Evolutionary conservation across 768 basidiomycete genomes (phyloP), one percentile per base, ranked within the genome.

Genomic region (Tubosaeta sp.): DNA sequence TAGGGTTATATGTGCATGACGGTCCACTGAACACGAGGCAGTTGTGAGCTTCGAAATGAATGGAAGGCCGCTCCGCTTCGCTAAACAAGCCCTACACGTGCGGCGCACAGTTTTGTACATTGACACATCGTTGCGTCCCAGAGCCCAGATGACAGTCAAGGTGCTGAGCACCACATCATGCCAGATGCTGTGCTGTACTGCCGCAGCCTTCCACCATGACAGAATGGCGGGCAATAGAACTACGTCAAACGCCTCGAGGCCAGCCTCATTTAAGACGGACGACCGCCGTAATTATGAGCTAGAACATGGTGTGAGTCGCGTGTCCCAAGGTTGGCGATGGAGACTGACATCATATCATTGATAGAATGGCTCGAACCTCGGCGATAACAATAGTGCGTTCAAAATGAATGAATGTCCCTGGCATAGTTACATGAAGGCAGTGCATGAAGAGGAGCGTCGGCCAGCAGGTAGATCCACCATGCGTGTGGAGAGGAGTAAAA

Each of bases 221-320:
- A n/a, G n/a, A 61, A 57, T 59, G 59, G 53, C 59, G 55, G 52
- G 49, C 44, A 18, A 46, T 53, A 54, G 50, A 60, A 53, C 44
- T 14, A 63, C 41, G 59, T 59, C 61, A 59, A 49, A 39, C 14
- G 52, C 65, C 61, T 68, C 53, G 52, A 68, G 65, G 66, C 55
- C 18, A 22, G 52, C 64, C 66, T 68, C 61, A 45, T 59, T 60
- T 64, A 35, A 36, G 34, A 44, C 38, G 41, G 48, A 35, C 43
- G 45, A 27, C 54, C 41, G 45, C 42, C 36, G 48, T 55, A 48
- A 52, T 48, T 13, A 36, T 16, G 44, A 45, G 24, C 49, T 46
- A 36, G 38, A 54, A 30, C 59, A 51, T 32, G 46, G 48, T 22
- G 54, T 55, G 8, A 47, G 39, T 47, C 44, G 54, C 57, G 32